Conservation (phyloP, 2,329 filamentous ascomycete species). For the Colletotrichum acutatum region DNA sequence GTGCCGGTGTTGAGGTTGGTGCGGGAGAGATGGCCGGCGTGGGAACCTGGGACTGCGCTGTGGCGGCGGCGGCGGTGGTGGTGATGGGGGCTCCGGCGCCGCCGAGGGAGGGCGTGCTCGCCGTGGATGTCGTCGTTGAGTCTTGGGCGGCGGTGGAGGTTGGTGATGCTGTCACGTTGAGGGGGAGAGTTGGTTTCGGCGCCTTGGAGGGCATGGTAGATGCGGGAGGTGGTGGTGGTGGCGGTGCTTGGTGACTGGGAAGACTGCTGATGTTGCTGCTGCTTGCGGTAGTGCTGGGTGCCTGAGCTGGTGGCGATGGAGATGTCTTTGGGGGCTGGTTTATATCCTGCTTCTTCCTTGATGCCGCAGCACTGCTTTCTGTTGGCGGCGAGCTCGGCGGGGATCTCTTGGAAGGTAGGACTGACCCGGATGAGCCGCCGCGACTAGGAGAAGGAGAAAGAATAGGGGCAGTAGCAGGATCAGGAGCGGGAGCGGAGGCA, state of each 20-base stretch:
- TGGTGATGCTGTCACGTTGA: constrained; percentile 8
- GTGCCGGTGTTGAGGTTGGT: constrained; percentile 3
- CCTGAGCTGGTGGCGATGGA: background rate
- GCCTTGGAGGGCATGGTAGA: constrained; percentile 33
- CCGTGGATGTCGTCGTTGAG: background rate
- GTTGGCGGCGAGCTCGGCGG: background rate
- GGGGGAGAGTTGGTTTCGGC: background rate
- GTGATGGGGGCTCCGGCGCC: background rate
- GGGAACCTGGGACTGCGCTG: background rate
- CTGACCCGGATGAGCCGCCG: background rate
- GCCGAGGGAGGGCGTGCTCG: background rate
- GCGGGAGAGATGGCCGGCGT: background rate
- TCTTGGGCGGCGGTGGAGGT: background rate
- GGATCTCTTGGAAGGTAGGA: constrained; percentile 1
- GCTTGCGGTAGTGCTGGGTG: background rate
- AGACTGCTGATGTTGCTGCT: background rate
- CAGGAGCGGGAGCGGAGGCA: background rate
- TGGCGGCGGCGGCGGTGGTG: background rate
- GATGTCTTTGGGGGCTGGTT: background rate
- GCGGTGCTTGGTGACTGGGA: background rate
- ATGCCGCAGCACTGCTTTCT: background rate
- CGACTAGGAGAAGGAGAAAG: no score
- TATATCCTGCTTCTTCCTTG: background rate
- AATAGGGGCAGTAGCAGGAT: background rate
- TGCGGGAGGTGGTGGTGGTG: background rate